Conservation (phyloP, 2,329 filamentous ascomycete species). For the Shiraia bambusicola region DNA sequence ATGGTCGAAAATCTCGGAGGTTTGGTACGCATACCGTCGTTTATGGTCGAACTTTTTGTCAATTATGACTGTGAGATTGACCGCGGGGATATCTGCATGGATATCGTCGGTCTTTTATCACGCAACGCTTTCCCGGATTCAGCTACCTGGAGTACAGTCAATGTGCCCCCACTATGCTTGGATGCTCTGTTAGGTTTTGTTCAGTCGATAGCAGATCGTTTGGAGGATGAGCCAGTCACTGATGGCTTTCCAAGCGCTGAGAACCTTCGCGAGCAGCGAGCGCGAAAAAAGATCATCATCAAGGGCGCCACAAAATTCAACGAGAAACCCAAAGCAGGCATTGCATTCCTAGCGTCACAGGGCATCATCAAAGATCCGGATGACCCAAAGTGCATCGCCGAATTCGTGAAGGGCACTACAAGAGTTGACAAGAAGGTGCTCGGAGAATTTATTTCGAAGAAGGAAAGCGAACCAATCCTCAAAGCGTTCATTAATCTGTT, state of each 20-base stretch:
- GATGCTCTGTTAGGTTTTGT: slow-evolving; percentile 90
- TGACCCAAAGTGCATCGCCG: slow-evolving; percentile 76
- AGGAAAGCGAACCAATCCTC: slow-evolving; percentile 80
- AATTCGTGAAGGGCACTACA: slow-evolving; percentile 83
- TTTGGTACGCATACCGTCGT: slow-evolving; percentile 86
- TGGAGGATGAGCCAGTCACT: slow-evolving; percentile 67
- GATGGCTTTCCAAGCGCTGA: slow-evolving; percentile 68
- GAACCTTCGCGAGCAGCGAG: slow-evolving; percentile 68
- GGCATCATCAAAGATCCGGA: slow-evolving; percentile 78
- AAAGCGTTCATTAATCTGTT: slow-evolving; percentile 84
- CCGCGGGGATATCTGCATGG: slow-evolving; percentile 87
- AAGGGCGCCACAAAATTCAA: slow-evolving; percentile 90
- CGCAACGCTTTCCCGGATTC: slow-evolving; percentile 96
- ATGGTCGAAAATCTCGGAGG: slow-evolving; percentile 98
- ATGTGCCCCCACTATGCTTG: slow-evolving; percentile 90
- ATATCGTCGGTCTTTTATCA: slow-evolving; percentile 89
- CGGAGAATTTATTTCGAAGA: slow-evolving; percentile 92
- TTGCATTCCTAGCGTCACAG: slow-evolving; percentile 81
- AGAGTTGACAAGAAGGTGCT: slow-evolving; percentile 87
- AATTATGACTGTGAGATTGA: slow-evolving; percentile 98
- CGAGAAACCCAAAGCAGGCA: slow-evolving; percentile 84
- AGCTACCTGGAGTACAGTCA: slow-evolving; percentile 97
- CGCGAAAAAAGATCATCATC: slow-evolving; percentile 84
- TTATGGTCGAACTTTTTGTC: slow-evolving; percentile 92
- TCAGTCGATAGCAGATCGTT: slow-evolving; percentile 84